A percentile compares a stretch with the other conserved stretches of the same genome.
These are phyloP conservation scores for Monilinia fructigena DNA, from an alignment of 2,329 filamentous ascomycete genomes.

Conservation along the genomic window DNA sequence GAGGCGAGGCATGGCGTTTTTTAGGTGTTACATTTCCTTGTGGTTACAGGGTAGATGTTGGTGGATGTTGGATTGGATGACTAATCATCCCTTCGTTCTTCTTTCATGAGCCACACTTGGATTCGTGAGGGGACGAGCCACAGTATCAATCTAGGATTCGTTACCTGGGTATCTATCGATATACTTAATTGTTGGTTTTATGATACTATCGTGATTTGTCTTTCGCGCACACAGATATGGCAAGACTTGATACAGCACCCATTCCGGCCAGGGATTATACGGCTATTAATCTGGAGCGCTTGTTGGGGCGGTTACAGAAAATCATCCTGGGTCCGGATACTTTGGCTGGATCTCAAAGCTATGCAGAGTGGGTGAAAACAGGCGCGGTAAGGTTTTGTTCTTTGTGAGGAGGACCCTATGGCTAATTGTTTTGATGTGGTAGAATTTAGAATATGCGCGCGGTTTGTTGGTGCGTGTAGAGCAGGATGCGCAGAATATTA, in stretches of 20 bases:
- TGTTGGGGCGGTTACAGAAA: constrained; percentile 65
- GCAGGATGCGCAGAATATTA: constrained; percentile 62
- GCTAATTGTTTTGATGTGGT: not conserved
- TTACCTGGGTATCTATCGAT: not conserved
- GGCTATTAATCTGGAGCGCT: constrained; percentile 54
- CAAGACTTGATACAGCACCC: constrained; percentile 31
- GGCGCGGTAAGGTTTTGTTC: constrained; percentile 46
- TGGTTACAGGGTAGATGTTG: too few relatives aligned
- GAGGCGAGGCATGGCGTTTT: not conserved
- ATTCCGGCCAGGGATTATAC: constrained; percentile 29
- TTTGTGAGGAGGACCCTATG: not conserved
- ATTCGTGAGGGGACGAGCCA: not conserved
- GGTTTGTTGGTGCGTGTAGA: constrained; percentile 68
- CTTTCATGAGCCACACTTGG: constrained; percentile 11
- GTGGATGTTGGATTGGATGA: not conserved
- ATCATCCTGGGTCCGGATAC: constrained; percentile 61
- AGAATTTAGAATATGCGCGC: constrained; percentile 73
- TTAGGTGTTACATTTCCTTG: not conserved
- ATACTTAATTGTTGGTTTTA: not conserved
- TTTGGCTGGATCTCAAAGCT: constrained; percentile 55
- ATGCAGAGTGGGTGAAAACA: constrained; percentile 63
- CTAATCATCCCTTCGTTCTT: not conserved
- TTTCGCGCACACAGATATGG: constrained; percentile 30
- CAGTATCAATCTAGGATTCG: constrained; percentile 2
- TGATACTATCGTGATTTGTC: constrained; percentile 1